A percentile compares a stretch with the other conserved stretches of the same genome.
phyloP scores from a whole-genome alignment of 805 yeast genomes.

The Nakazawaea populi region DNA sequence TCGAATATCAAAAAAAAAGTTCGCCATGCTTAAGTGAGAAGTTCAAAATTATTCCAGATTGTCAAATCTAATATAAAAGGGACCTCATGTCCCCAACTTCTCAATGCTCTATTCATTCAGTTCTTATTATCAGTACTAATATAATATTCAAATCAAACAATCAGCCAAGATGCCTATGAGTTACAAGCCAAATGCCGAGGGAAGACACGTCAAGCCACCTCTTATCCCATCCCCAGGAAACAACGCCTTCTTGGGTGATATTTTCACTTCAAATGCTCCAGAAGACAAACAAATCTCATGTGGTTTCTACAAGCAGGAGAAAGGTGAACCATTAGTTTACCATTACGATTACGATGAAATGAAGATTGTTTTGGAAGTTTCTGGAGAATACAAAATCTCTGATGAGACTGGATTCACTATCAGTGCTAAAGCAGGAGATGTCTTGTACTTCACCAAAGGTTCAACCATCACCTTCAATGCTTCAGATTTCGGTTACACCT shows the following conservation, averaged over 20 bases:
- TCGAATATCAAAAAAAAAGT: too few relatives aligned
- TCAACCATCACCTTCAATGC: constrained; percentile 58
- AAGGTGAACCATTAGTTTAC: constrained; percentile 52
- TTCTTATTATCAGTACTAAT: too few relatives aligned
- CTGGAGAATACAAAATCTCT: constrained; percentile 55
- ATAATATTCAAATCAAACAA: not conserved
- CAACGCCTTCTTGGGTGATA: constrained; percentile 67
- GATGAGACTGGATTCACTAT: constrained; percentile 62
- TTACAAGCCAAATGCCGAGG: constrained; percentile 48
- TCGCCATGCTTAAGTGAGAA: too few relatives aligned
- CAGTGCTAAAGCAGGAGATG: constrained; percentile 58
- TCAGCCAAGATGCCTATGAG: constrained; percentile 43
- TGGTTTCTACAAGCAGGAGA: constrained; percentile 67
- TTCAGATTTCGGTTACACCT: constrained; percentile 59
- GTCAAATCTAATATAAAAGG: too few relatives aligned
- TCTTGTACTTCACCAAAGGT: constrained; percentile 63
- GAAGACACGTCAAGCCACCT: constrained; percentile 49
- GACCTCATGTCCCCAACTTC: too few relatives aligned
- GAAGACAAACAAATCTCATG: constrained; percentile 53
- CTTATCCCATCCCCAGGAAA: constrained; percentile 58
- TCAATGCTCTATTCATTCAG: not conserved
- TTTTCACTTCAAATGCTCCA: constrained; percentile 55
- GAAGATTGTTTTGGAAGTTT: constrained; percentile 19
- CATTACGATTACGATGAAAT: not conserved
- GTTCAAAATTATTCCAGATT: too few relatives aligned